These are phyloP conservation scores for Massarina eburnea DNA, from an alignment of 2,329 filamentous ascomycete genomes.

Conservation along the genomic window DNA sequence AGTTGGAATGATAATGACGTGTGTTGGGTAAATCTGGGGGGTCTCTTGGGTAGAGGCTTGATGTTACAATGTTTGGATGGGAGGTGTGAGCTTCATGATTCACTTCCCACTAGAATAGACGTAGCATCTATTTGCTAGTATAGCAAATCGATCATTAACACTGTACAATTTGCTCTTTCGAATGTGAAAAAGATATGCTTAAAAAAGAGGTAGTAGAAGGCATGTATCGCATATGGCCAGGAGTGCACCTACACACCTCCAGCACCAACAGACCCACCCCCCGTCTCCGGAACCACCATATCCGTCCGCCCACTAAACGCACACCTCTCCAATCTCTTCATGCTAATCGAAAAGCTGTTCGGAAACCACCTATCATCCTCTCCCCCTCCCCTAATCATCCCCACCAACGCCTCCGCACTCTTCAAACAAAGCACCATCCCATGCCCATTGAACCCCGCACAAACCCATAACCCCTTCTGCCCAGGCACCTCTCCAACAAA, in stretches of 20 bases:
- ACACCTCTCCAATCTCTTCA: conserved; percentile 44
- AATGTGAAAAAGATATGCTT: too few relatives aligned
- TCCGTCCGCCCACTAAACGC: conserved; percentile 30
- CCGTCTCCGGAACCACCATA: conserved; percentile 15
- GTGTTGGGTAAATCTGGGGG: not conserved
- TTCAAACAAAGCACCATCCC: conserved; percentile 66
- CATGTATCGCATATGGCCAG: too few relatives aligned
- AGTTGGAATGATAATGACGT: not conserved
- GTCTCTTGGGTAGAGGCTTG: too few relatives aligned
- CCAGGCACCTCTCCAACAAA: conserved; percentile 50
- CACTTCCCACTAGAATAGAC: too few relatives aligned
- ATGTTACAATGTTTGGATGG: too few relatives aligned
- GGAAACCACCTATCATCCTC: conserved; percentile 55
- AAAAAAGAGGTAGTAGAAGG: too few relatives aligned
- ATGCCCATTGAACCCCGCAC: conserved; percentile 66
- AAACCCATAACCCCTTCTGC: conserved; percentile 54
- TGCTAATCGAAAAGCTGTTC: conserved; percentile 50
- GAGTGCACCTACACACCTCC: not conserved
- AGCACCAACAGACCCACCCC: not conserved
- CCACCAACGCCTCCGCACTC: conserved; percentile 58
- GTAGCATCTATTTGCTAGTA: too few relatives aligned
- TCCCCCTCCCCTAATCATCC: conserved; percentile 50
- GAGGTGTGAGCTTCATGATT: too few relatives aligned
- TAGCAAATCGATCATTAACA: too few relatives aligned
- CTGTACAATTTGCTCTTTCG: too few relatives aligned